These are phyloP conservation scores for Eimeria necatrix DNA, from an alignment of 169 alveolate species.

Conservation along the genomic window DNA sequence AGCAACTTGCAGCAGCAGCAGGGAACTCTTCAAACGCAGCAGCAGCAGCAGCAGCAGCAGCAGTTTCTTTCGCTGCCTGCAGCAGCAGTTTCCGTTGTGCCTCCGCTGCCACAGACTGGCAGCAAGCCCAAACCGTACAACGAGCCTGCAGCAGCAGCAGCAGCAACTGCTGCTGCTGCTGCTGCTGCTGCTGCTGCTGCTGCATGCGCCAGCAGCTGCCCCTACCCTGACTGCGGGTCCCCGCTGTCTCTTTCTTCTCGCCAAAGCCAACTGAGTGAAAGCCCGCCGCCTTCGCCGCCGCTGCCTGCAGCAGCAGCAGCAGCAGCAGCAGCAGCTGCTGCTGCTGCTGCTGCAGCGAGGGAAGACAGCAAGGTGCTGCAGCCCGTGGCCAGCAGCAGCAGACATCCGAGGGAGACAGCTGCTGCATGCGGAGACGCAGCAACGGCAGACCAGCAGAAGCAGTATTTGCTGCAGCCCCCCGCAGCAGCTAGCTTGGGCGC, in stretches of 20 bases:
- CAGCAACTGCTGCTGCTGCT: not conserved
- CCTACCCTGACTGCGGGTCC: not conserved
- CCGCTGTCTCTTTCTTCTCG: not conserved
- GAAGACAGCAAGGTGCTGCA: not conserved
- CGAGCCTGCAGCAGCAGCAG: constrained; percentile 3
- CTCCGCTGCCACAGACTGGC: not conserved
- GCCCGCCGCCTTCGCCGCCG: not conserved
- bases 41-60: not conserved
- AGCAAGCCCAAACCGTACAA: not conserved
- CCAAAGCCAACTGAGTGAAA: not conserved
- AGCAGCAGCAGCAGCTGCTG: not conserved
- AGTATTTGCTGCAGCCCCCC: too few species aligned
- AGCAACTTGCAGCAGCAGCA: not conserved
- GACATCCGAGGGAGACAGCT: too few species aligned
- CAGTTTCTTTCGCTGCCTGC: not conserved
- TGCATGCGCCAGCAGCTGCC: not conserved
- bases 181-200: not conserved
- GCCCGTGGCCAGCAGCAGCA: constrained; percentile 1
- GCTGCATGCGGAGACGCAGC: too few species aligned
- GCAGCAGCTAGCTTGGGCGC: too few species aligned
- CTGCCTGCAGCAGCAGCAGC: not conserved
- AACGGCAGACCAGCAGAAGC: constrained; percentile 1
- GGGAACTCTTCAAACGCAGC: not conserved
- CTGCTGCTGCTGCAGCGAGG: not conserved
- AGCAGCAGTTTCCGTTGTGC: not conserved